phyloP scores from a whole-genome alignment of 257 asterid genomes.

The Haberlea rhodopensis region DNA sequence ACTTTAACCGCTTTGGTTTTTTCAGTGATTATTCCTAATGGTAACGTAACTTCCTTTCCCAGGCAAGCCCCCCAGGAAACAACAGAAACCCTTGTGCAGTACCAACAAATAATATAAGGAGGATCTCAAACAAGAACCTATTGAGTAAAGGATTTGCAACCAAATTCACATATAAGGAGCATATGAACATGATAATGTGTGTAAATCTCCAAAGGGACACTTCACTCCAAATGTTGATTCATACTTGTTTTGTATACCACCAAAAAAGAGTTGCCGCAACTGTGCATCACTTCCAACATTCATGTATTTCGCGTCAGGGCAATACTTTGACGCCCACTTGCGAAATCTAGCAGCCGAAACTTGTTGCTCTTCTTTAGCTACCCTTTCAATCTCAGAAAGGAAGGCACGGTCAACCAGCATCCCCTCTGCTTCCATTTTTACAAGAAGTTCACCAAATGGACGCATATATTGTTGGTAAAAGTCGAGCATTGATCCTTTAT shows the following conservation, averaged over 20 bases:
- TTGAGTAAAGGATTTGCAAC: not conserved
- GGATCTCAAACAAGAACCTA: not conserved
- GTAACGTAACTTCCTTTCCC: not conserved
- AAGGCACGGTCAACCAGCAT: constrained; percentile 88
- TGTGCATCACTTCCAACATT: constrained; percentile 95
- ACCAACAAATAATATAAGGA: not conserved
- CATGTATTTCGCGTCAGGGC: constrained; percentile 81
- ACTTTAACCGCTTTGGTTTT: not conserved
- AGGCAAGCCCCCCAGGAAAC: not conserved
- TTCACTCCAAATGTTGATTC: constrained; percentile 7
- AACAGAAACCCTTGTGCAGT: not conserved
- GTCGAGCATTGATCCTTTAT: constrained; percentile 73
- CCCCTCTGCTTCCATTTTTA: constrained; percentile 87
- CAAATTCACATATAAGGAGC: constrained; percentile 15
- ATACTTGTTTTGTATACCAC: constrained; percentile 83
- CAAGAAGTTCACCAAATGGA: constrained; percentile 94
- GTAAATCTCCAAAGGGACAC: not conserved
- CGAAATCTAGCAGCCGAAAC: constrained; percentile 83
- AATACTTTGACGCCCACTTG: constrained; percentile 82
- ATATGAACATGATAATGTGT: not conserved
- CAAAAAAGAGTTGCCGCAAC: constrained; percentile 84
- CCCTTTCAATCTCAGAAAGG: constrained; percentile 87
- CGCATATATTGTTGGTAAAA: constrained; percentile 68
- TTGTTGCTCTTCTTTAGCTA: constrained; percentile 80
- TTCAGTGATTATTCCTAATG: not conserved